Conservation (phyloP, 306 rosid genomes). For the Cicer yamashitae region DNA sequence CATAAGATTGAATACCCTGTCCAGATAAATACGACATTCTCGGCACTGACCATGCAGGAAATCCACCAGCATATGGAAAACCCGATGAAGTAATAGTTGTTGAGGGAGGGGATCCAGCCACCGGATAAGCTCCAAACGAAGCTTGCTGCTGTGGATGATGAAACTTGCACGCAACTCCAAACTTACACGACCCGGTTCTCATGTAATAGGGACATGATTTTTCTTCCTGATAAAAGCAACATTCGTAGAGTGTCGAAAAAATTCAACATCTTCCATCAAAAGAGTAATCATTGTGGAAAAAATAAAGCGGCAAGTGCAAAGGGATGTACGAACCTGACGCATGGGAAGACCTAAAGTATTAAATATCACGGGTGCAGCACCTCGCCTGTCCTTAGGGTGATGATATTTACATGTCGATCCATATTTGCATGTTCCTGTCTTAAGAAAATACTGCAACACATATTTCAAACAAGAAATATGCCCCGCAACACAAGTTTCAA, state of each 20-base stretch:
- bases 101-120: constrained; percentile 61
- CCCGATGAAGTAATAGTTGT: constrained; percentile 66
- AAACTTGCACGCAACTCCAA: constrained; percentile 96
- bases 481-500: too few species aligned
- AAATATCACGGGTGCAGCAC: constrained; percentile 85
- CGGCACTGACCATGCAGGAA: constrained; percentile 73
- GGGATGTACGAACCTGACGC: constrained; percentile 69
- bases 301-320: constrained; percentile 3
- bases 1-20: constrained; percentile 67
- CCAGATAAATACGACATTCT: constrained; percentile 75
- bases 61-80: constrained; percentile 67
- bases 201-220: constrained; percentile 84
- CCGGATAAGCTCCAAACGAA: constrained; percentile 58
- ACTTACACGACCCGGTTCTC: constrained; percentile 88
- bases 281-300: constrained; percentile 17
- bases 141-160: constrained; percentile 84
- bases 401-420: constrained; percentile 95
- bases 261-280: neutral
- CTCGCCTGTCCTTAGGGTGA: constrained; percentile 94
- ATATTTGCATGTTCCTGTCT: constrained; percentile 98
- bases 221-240: constrained; percentile 69
- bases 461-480: constrained; percentile 29
- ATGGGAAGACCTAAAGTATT: constrained; percentile 87
- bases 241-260: constrained; percentile 6
- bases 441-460: constrained; percentile 84